phyloP scores from a whole-genome alignment of 2,329 filamentous ascomycete species.

The Penicillium janthinellum region DNA sequence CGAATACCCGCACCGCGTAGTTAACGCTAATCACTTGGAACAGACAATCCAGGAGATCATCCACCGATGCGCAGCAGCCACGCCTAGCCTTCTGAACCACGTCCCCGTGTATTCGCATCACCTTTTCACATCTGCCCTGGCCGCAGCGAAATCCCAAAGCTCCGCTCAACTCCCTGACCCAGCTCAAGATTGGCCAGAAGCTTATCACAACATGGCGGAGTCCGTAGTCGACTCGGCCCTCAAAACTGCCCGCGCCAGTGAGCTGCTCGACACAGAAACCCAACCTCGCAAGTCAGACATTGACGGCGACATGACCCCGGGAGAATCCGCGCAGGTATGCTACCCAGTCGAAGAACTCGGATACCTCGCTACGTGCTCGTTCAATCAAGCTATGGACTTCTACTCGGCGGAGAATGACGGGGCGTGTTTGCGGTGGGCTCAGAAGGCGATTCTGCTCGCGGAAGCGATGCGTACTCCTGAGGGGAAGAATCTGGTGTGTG shows the following conservation, averaged over 20 bases:
- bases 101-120: background rate
- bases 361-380: slow-evolving; percentile 58
- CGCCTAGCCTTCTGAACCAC: background rate
- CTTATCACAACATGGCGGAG: slow-evolving; percentile 34
- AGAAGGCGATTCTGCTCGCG: slow-evolving; percentile 40
- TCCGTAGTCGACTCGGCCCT: slow-evolving; percentile 38
- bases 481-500: slow-evolving; percentile 10
- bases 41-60: background rate
- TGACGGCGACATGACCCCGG: background rate
- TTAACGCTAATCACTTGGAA: background rate
- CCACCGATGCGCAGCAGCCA: background rate
- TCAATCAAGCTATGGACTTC: slow-evolving; percentile 60
- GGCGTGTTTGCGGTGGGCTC: slow-evolving; percentile 39
- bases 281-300: background rate
- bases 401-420: slow-evolving; percentile 40
- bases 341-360: slow-evolving; percentile 60
- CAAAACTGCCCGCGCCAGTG: slow-evolving; percentile 16
- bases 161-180: background rate
- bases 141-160: background rate
- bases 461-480: slow-evolving; percentile 25
- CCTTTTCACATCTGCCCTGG: background rate
- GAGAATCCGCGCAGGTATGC: slow-evolving; percentile 35
- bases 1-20: background rate
- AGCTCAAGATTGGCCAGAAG: background rate
- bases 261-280: background rate